Conservation (phyloP, 495 filamentous ascomycete species). For the Copromyces sp. region DNA sequence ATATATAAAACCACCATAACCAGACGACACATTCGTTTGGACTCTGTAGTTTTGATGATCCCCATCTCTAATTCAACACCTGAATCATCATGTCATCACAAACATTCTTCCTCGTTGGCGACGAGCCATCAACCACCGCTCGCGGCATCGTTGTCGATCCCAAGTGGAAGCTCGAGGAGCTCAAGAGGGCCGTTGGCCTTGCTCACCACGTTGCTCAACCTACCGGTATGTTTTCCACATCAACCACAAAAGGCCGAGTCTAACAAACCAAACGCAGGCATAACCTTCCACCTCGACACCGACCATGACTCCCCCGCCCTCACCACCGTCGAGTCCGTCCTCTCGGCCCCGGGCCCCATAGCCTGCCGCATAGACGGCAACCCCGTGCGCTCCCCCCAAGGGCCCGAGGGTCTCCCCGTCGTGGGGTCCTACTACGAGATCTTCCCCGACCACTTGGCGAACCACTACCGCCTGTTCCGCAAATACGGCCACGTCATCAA, state of each 20-base stretch:
- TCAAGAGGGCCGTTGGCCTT: conserved; percentile 16
- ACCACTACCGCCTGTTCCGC: conserved; percentile 45
- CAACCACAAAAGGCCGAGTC: background rate
- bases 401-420: conserved; percentile 37
- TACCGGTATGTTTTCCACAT: conserved; percentile 9
- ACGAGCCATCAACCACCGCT: conserved; percentile 29
- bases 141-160: conserved; percentile 26
- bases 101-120: conserved; percentile 36
- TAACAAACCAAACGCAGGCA: conserved; percentile 15
- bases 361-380: conserved; percentile 36
- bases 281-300: conserved; percentile 28
- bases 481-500: conserved; percentile 44
- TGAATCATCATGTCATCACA: conserved; percentile 24
- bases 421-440: conserved; percentile 46
- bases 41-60: background rate
- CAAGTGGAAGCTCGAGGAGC: conserved; percentile 19
- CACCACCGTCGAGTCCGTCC: conserved; percentile 19
- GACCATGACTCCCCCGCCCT: conserved; percentile 12
- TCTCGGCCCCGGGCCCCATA: conserved; percentile 21
- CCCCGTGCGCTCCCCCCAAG: conserved; percentile 30
- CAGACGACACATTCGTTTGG: background rate
- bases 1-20: background rate
- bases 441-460: conserved; percentile 49
- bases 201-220: conserved; percentile 33
- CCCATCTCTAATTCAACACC: background rate